Conservation (phyloP, 768 basidiomycete species). For the Boletus bicolor region DNA sequence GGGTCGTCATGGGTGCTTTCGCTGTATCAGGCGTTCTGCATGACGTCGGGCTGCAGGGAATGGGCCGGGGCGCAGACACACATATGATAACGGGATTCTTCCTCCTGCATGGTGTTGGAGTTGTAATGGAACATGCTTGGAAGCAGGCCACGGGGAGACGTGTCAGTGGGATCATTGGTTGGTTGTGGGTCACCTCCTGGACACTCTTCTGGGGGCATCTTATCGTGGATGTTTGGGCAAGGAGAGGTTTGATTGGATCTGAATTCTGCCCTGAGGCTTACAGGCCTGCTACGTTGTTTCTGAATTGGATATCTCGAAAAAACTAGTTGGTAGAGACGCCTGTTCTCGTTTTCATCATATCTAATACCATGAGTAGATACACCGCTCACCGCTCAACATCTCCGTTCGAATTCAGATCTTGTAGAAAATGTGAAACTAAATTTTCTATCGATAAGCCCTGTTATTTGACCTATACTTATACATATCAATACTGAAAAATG, state of each 20-base stretch:
- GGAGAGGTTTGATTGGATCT: slow-evolving; percentile 19
- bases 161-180: slow-evolving; percentile 47
- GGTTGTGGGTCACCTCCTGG: slow-evolving; percentile 52
- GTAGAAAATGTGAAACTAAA: neutral
- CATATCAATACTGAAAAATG: too few relatives aligned
- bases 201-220: slow-evolving; percentile 44
- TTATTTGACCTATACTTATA: neutral
- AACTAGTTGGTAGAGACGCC: neutral
- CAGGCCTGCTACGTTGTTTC: slow-evolving; percentile 16
- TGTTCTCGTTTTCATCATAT: neutral
- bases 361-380: neutral
- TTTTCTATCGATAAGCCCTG: neutral
- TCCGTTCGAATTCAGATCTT: neutral
- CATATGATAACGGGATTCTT: slow-evolving; percentile 48
- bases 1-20: slow-evolving; percentile 57
- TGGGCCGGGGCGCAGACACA: slow-evolving; percentile 52
- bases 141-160: slow-evolving; percentile 40
- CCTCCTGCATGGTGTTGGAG: slow-evolving; percentile 51
- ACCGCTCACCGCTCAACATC: too few relatives aligned
- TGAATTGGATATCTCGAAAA: slow-evolving; percentile 6
- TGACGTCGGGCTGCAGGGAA: slow-evolving; percentile 53
- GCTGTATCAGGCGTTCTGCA: slow-evolving; percentile 59
- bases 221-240: slow-evolving; percentile 44
- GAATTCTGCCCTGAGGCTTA: slow-evolving; percentile 14
- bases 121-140: slow-evolving; percentile 49